Conservation (phyloP, 1,284 basidiomycete species). For the Cutaneotrichosporon spelunceum region DNA sequence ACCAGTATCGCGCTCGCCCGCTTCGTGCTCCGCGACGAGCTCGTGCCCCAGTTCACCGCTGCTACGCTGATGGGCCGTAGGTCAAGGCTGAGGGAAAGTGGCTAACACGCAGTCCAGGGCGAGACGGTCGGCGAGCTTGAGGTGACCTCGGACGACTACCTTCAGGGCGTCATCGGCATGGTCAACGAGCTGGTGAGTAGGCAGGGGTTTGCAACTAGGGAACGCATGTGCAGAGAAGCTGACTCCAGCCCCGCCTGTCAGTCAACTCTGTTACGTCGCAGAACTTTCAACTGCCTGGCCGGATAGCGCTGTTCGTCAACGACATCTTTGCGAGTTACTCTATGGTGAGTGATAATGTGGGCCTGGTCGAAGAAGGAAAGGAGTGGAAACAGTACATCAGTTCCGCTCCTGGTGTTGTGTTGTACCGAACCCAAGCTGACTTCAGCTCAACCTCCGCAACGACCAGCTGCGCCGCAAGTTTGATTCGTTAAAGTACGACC, state of each 20-base stretch:
- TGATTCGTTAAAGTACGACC: slow-evolving; percentile 52
- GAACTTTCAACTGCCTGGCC: slow-evolving; percentile 49
- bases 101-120: slow-evolving; percentile 32
- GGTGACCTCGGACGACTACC: slow-evolving; percentile 50
- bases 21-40: slow-evolving; percentile 48
- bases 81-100: slow-evolving; percentile 12
- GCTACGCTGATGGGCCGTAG: slow-evolving; percentile 46
- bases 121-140: slow-evolving; percentile 42
- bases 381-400: not conserved
- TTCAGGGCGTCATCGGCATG: slow-evolving; percentile 51
- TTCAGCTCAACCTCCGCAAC: slow-evolving; percentile 51
- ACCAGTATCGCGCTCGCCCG: slow-evolving; percentile 44
- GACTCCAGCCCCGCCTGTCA: slow-evolving; percentile 46
- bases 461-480: slow-evolving; percentile 50
- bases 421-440: not conserved
- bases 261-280: slow-evolving; percentile 51
- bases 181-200: slow-evolving; percentile 50
- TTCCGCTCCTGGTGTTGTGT: not conserved
- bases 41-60: slow-evolving; percentile 42
- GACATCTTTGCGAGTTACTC: slow-evolving; percentile 53
- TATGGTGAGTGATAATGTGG: slow-evolving; percentile 33
- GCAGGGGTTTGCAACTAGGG: not conserved
- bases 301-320: slow-evolving; percentile 51
- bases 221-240: slow-evolving; percentile 7
- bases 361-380: not conserved